Percentiles rank a stretch among this genome's conserved stretches.
These are phyloP conservation scores for Ophiostoma pallidulum DNA, from an alignment of 2,329 filamentous ascomycete genomes.

Conservation along the genomic window DNA sequence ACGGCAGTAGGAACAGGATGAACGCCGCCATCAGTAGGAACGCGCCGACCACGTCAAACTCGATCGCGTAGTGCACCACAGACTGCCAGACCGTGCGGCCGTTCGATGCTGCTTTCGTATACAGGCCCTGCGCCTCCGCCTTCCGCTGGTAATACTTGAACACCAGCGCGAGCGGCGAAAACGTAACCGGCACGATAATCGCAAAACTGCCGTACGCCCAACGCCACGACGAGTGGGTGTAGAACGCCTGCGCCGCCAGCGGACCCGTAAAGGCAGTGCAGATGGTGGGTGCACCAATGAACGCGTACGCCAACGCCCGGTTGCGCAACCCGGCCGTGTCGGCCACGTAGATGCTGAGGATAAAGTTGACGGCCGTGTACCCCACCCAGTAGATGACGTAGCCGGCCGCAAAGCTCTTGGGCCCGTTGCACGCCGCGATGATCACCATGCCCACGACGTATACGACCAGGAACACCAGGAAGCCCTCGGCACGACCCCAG, in stretches of 20 bases:
- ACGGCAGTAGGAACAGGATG: conserved; percentile 56
- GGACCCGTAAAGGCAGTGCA: conserved; percentile 54
- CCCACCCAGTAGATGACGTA: conserved; percentile 57
- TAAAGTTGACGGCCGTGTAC: conserved; percentile 29
- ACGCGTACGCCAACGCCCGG: conserved; percentile 52
- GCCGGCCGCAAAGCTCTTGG: conserved; percentile 52
- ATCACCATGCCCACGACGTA: conserved; percentile 41
- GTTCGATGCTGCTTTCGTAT: conserved; percentile 29
- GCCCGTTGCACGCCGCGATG: conserved; percentile 52
- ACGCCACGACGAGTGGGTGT: conserved; percentile 45
- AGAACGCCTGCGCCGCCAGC: conserved; percentile 42
- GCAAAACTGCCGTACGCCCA: conserved; percentile 60
- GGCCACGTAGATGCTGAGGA: conserved; percentile 48
- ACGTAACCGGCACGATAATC: conserved; percentile 51
- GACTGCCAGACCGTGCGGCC: conserved; percentile 37
- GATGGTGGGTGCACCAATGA: conserved; percentile 55
- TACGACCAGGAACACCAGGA: not conserved
- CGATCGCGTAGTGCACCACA: conserved; percentile 42
- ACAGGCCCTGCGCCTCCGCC: conserved; percentile 43
- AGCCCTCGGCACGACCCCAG: conserved; percentile 54
- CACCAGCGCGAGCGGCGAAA: conserved; percentile 45
- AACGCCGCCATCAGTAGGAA: conserved; percentile 51
- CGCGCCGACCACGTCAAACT: conserved; percentile 55
- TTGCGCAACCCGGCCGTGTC: conserved; percentile 58
- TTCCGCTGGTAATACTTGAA: conserved; percentile 51